Evolutionary conservation across 257 asterid genomes (phyloP).

Genomic region (Solanum habrochaites): DNA sequence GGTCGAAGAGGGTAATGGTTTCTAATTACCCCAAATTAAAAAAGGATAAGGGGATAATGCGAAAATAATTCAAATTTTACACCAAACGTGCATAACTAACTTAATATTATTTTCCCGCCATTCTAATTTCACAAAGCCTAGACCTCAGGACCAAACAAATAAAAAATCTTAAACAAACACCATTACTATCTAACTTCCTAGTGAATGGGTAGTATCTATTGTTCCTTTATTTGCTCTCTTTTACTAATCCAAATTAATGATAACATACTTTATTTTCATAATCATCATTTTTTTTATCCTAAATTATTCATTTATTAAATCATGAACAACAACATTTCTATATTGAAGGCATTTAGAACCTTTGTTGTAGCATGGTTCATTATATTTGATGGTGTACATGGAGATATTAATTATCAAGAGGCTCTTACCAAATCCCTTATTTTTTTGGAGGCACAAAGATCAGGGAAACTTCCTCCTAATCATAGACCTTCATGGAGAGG

Average conservation of each 20-base stretch:
- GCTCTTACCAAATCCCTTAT: conserved; percentile 67
- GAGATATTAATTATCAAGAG: conserved; percentile 30
- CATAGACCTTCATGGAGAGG: conserved; percentile 68
- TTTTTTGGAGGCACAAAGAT: conserved; percentile 81
- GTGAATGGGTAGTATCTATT: background rate
- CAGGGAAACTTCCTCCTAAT: conserved; percentile 67
- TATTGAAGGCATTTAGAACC: background rate
- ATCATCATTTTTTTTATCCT: background rate
- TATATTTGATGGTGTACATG: conserved; percentile 1
- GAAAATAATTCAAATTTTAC: background rate
- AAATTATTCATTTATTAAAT: background rate
- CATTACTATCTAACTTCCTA: background rate
- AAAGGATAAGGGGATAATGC: background rate
- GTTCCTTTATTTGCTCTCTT: background rate
- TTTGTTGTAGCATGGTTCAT: background rate
- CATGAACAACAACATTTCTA: background rate
- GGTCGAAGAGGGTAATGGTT: too few species aligned
- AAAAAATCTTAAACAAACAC: background rate
- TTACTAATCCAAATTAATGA: background rate
- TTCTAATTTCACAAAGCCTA: background rate
- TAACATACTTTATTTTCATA: background rate
- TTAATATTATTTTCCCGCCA: background rate
- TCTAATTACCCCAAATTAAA: too few species aligned
- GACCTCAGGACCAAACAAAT: background rate
- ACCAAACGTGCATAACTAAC: background rate